phyloP scores from a whole-genome alignment of 2,329 filamentous ascomycete species.

The Aspergillus brunneoviolaceus region DNA sequence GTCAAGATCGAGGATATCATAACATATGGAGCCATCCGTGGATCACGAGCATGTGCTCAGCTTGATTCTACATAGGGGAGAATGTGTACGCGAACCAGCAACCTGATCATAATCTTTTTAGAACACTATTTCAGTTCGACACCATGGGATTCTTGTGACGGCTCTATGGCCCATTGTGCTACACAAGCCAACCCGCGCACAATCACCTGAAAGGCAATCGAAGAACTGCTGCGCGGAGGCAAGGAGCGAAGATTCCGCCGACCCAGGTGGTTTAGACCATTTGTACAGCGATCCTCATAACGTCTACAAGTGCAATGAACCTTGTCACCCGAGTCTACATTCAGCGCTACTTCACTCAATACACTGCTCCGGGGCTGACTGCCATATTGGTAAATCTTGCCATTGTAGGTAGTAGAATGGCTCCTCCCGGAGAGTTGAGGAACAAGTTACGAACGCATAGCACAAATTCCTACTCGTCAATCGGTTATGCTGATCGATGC shows the following conservation, averaged over 20 bases:
- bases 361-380: not conserved
- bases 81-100: not conserved
- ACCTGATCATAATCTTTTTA: not conserved
- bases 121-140: not conserved
- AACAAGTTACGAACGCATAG: not conserved
- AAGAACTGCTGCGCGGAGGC: not conserved
- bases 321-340: not conserved
- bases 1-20: not conserved
- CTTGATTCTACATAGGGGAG: not conserved
- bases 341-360: not conserved
- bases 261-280: not conserved
- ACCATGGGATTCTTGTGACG: not conserved
- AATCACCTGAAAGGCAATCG: not conserved
- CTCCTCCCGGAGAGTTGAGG: not conserved
- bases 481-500: not conserved
- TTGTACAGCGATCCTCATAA: not conserved
- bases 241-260: not conserved
- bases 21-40: not conserved
- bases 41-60: not conserved
- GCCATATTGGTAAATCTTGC: not conserved
- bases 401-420: too few species aligned
- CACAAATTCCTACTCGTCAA: not conserved
- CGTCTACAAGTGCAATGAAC: not conserved
- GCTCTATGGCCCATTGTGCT: not conserved
- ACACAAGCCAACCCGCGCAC: not conserved